Conservation (phyloP, 2,329 filamentous ascomycete genomes). For the Acrocalymma vagum region DNA sequence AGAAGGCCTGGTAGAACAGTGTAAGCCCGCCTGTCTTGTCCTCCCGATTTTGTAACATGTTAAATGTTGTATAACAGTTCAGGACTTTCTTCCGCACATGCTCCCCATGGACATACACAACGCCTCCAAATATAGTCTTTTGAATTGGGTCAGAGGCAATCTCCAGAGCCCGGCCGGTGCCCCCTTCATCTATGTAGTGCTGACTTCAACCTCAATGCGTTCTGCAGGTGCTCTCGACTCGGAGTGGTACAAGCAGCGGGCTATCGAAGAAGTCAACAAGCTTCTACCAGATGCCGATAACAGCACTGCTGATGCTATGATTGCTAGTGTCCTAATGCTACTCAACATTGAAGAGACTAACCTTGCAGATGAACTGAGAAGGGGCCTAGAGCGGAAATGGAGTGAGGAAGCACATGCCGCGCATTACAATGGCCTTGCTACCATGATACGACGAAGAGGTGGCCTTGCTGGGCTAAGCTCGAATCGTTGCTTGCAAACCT, state of each 20-base stretch:
- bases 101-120: conserved; percentile 38
- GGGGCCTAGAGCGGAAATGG: conserved; percentile 23
- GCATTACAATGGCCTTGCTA: conserved; percentile 39
- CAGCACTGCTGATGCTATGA: conserved; percentile 38
- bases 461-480: conserved; percentile 34
- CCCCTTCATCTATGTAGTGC: conserved; percentile 39
- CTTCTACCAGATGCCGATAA: conserved; percentile 30
- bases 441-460: conserved; percentile 45
- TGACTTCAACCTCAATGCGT: too few species aligned
- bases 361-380: conserved; percentile 24
- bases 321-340: conserved; percentile 42
- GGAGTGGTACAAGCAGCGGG: conserved; percentile 35
- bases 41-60: conserved; percentile 8
- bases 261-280: conserved; percentile 37
- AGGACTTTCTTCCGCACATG: conserved; percentile 25
- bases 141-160: conserved; percentile 33
- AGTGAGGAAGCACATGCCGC: conserved; percentile 28
- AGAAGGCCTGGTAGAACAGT: conserved; percentile 33
- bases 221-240: conserved; percentile 28
- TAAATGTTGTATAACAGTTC: conserved; percentile 27
- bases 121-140: conserved; percentile 24
- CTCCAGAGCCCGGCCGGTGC: conserved; percentile 32
- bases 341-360: conserved; percentile 41
- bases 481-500: conserved; percentile 41
- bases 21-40: conserved; percentile 22